A percentile compares a stretch with the other conserved stretches of the same genome.
These are phyloP conservation scores for Pseudonitzschia delicatissima DNA, from an alignment of 108 stramenopile genomes.

Conservation along the genomic window DNA sequence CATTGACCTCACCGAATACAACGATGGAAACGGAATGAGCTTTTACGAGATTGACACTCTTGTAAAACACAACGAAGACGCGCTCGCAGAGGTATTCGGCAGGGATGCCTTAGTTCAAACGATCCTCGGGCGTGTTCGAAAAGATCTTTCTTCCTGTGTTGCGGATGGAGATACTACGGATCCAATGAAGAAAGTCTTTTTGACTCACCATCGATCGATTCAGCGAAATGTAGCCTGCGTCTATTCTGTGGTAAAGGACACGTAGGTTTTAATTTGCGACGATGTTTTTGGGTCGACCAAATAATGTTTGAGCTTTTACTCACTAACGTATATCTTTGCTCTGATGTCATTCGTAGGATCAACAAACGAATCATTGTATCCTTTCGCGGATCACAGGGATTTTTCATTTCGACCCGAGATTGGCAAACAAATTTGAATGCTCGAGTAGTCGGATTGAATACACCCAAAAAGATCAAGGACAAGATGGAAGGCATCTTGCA, in stretches of 20 bases:
- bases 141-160: not conserved
- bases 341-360: no score
- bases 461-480: not conserved
- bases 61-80: not conserved
- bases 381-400: not conserved
- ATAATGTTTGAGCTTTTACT: no score
- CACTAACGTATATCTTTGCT: not conserved
- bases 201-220: not conserved
- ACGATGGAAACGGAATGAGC: slow-evolving; percentile 1
- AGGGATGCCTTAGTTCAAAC: no score
- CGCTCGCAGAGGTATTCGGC: not conserved
- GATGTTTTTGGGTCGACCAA: no score
- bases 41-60: not conserved
- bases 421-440: slow-evolving; percentile 1
- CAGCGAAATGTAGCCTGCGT: not conserved
- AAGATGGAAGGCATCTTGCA: not conserved
- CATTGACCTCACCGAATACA: not conserved
- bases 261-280: no score
- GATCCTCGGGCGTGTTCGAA: no score
- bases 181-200: not conserved
- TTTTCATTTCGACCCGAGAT: not conserved
- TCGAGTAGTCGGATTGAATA: not conserved
- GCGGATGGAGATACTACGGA: not conserved
- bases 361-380: slow-evolving; percentile 6
- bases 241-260: not conserved